phyloP scores from a whole-genome alignment of 1,139 yeast species.

The Yamadazyma triangularis region DNA sequence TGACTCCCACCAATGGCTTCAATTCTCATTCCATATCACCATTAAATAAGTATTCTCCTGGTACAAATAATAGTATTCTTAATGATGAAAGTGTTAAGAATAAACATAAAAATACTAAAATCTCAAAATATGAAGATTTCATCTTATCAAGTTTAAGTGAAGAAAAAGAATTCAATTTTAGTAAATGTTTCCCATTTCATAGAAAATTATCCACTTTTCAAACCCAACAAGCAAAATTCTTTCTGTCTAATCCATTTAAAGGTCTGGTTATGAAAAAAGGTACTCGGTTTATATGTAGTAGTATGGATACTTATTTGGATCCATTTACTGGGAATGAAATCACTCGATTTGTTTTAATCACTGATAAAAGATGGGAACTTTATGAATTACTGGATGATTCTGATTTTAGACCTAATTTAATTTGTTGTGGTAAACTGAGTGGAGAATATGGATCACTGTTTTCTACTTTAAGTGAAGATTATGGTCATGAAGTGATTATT shows the following conservation, averaged over 20 bases:
- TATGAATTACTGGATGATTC: conserved; percentile 35
- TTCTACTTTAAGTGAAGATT: conserved; percentile 26
- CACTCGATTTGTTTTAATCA: conserved; percentile 58
- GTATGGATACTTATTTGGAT: conserved; percentile 48
- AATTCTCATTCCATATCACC: conserved; percentile 15
- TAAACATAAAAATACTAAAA: conserved; percentile 4
- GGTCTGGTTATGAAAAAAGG: conserved; percentile 38
- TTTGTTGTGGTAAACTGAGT: conserved; percentile 63
- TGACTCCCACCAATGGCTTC: no score
- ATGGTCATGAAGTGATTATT: conserved; percentile 23
- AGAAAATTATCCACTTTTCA: conserved; percentile 61
- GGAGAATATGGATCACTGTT: conserved; percentile 61
- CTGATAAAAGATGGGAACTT: conserved; percentile 70
- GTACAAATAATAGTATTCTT: conserved; percentile 1
- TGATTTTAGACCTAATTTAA: conserved; percentile 45
- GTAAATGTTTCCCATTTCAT: conserved; percentile 79
- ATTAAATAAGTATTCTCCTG: conserved; percentile 6
- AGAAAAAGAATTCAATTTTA: conserved; percentile 60
- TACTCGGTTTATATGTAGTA: conserved; percentile 48
- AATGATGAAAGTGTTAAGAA: background rate
- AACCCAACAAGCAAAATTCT: conserved; percentile 55
- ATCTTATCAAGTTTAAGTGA: conserved; percentile 28
- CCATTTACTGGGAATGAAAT: conserved; percentile 39
- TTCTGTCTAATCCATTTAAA: conserved; percentile 31
- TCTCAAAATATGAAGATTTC: conserved; percentile 17